Percentiles rank a stretch among this genome's conserved stretches.
Evolutionary conservation across 106 monocot genomes (phyloP).

Genomic region (Phalaenopsis aphrodite): DNA sequence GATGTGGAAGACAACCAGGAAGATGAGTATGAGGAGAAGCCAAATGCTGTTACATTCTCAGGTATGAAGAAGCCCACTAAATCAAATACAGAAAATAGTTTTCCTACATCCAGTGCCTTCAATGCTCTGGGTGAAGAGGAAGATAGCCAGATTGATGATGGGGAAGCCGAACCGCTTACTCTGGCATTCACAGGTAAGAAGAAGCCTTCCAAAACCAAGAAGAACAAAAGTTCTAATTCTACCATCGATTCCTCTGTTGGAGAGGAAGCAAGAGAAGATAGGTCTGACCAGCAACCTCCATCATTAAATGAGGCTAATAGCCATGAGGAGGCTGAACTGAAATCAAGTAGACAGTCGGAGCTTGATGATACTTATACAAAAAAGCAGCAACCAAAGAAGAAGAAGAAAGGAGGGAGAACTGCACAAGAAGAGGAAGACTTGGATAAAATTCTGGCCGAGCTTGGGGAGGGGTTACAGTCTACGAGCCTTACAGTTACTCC

Average conservation of each 20-base stretch:
- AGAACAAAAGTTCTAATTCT: background rate
- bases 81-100: background rate
- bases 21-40: conserved; percentile 63
- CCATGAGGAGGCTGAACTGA: conserved; percentile 10
- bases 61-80: conserved; percentile 6
- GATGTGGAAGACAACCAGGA: background rate
- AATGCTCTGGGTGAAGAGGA: background rate
- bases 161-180: background rate
- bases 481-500: background rate
- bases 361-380: background rate
- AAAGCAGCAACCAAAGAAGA: conserved; percentile 24
- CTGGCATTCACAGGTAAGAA: background rate
- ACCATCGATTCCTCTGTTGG: background rate
- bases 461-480: conserved; percentile 10
- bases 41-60: background rate
- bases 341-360: conserved; percentile 1
- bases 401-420: conserved; percentile 23
- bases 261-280: conserved; percentile 6
- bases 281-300: background rate
- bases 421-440: conserved; percentile 24
- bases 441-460: conserved; percentile 21
- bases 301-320: background rate
- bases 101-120: background rate
- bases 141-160: background rate
- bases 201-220: conserved; percentile 1